phyloP scores from a whole-genome alignment of 1,284 basidiomycete species.

The Dichomitus squalens region DNA sequence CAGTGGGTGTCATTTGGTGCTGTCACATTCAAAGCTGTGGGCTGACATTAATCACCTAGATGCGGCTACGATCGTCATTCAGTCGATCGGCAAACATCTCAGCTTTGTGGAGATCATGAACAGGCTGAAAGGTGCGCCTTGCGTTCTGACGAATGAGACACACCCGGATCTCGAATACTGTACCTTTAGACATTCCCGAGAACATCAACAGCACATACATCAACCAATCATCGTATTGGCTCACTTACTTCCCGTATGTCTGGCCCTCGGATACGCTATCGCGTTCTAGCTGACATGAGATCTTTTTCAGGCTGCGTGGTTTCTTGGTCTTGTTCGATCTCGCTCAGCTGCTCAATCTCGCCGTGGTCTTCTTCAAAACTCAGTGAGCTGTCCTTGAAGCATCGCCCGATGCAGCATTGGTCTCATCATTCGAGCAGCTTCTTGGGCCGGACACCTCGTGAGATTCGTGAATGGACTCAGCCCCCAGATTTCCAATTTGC shows the following conservation, averaged over 20 bases:
- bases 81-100: slow-evolving; percentile 65
- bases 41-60: slow-evolving; percentile 39
- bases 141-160: background rate
- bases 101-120: slow-evolving; percentile 70
- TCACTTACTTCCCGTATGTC: slow-evolving; percentile 89
- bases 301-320: slow-evolving; percentile 73
- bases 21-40: background rate
- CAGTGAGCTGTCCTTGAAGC: slow-evolving; percentile 38
- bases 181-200: slow-evolving; percentile 61
- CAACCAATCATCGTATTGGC: slow-evolving; percentile 87
- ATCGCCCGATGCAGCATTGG: background rate
- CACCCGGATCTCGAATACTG: slow-evolving; percentile 1
- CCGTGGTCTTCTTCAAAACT: slow-evolving; percentile 86
- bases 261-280: background rate
- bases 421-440: slow-evolving; percentile 46
- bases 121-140: slow-evolving; percentile 61
- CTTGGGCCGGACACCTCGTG: slow-evolving; percentile 95
- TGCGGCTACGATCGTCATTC: slow-evolving; percentile 68
- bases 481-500: slow-evolving; percentile 93
- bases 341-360: slow-evolving; percentile 91
- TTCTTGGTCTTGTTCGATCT: slow-evolving; percentile 95
- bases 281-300: background rate
- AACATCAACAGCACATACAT: slow-evolving; percentile 82
- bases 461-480: slow-evolving; percentile 95
- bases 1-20: slow-evolving; percentile 49